Evolutionary conservation across 805 yeast species (phyloP).

Genomic region (Candida ortonii): DNA sequence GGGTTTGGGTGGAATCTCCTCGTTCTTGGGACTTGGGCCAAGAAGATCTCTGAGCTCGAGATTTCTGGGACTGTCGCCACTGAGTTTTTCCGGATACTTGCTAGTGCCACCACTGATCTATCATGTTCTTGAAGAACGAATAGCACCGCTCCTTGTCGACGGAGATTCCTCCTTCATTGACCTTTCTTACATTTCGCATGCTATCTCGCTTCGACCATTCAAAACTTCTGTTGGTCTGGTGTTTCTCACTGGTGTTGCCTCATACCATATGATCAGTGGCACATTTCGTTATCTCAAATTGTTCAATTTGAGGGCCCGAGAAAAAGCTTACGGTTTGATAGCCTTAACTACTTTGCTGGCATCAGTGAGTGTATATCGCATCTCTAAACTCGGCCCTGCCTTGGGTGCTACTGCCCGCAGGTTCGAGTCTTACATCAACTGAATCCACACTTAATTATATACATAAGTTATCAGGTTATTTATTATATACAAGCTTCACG

Average conservation of each 20-base stretch:
- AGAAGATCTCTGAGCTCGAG: constrained; percentile 44
- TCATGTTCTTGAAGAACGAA: constrained; percentile 49
- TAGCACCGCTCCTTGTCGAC: constrained; percentile 51
- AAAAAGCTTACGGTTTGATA: constrained; percentile 43
- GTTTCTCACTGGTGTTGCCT: constrained; percentile 36
- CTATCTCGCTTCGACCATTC: constrained; percentile 20
- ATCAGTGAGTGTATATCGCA: constrained; percentile 33
- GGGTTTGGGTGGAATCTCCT: constrained; percentile 62
- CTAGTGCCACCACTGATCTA: constrained; percentile 41
- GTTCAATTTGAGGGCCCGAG: constrained; percentile 40
- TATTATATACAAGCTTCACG: not conserved
- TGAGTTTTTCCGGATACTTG: constrained; percentile 58
- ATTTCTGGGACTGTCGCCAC: constrained; percentile 50
- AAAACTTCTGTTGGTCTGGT: constrained; percentile 29
- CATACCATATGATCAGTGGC: constrained; percentile 59
- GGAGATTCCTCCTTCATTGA: constrained; percentile 62
- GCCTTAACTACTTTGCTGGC: constrained; percentile 37
- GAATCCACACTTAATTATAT: constrained; percentile 3
- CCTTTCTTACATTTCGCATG: constrained; percentile 49
- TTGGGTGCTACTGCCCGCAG: constrained; percentile 24
- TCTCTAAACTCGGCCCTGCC: constrained; percentile 21
- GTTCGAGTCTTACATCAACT: constrained; percentile 16
- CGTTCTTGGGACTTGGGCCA: constrained; percentile 55
- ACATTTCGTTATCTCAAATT: constrained; percentile 43
- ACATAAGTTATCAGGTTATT: constrained; percentile 2